Percentiles rank a stretch among this genome's conserved stretches.
phyloP scores from a whole-genome alignment of 1,284 basidiomycete species.

The Entoloma clypeatum region DNA sequence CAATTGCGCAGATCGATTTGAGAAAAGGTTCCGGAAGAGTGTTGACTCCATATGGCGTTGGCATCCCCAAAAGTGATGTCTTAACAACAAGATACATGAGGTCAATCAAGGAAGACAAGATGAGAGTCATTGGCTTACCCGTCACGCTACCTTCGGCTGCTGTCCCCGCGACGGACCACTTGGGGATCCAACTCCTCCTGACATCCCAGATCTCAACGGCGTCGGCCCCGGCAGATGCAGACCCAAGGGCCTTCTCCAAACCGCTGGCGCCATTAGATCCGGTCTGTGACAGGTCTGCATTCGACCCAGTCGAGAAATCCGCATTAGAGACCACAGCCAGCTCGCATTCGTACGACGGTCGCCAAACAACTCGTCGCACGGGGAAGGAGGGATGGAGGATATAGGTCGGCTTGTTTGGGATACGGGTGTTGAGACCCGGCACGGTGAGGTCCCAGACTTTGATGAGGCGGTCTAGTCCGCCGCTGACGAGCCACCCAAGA shows the following conservation, averaged over 20 bases:
- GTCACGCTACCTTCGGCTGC: constrained; percentile 65
- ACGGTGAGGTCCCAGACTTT: constrained; percentile 82
- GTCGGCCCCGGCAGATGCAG: constrained; percentile 39
- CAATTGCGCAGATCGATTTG: constrained; percentile 72
- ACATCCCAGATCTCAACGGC: constrained; percentile 88
- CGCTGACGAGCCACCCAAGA: constrained; percentile 79
- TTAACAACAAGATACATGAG: constrained; percentile 23
- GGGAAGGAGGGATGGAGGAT: constrained; percentile 74
- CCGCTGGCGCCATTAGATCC: constrained; percentile 5
- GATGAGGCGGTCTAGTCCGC: constrained; percentile 77
- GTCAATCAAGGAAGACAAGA: constrained; percentile 11
- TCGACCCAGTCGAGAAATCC: constrained; percentile 46
- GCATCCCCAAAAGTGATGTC: constrained; percentile 72
- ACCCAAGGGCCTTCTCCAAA: constrained; percentile 3
- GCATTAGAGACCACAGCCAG: constrained; percentile 68
- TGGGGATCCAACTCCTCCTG: constrained; percentile 74
- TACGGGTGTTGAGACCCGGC: constrained; percentile 44
- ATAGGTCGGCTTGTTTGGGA: constrained; percentile 63
- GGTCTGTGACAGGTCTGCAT: constrained; percentile 25
- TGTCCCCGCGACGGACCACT: constrained; percentile 70
- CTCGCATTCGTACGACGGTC: constrained; percentile 79
- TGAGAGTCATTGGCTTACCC: constrained; percentile 40
- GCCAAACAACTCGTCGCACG: constrained; percentile 73
- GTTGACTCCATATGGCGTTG: constrained; percentile 72
- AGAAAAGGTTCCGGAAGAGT: constrained; percentile 75